Conservation (phyloP, 2,329 filamentous ascomycete genomes). For the Cladosporium halotolerans region DNA sequence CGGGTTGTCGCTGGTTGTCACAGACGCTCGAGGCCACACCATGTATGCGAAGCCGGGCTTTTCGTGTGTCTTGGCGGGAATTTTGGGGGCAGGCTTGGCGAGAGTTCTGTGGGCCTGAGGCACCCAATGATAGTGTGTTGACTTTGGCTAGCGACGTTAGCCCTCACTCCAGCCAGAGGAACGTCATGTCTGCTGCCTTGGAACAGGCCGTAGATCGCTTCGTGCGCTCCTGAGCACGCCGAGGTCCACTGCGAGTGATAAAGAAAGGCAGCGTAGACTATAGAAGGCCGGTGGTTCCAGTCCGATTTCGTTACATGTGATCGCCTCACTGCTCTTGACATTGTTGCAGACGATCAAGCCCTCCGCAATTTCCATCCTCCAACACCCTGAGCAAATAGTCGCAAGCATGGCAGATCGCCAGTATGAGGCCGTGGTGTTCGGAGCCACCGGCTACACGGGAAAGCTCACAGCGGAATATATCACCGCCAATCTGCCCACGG, state of each 20-base stretch:
- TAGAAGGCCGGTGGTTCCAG: no score
- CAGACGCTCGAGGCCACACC: constrained; percentile 5
- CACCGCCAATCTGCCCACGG: constrained; percentile 60
- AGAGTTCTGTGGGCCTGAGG: no score
- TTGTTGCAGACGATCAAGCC: background rate
- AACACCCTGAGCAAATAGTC: background rate
- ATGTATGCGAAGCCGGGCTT: constrained; percentile 3
- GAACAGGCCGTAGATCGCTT: no score
- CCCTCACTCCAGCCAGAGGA: no score
- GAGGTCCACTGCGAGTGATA: no score
- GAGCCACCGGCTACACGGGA: constrained; percentile 78
- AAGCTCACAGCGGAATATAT: constrained; percentile 71
- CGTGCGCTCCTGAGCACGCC: no score
- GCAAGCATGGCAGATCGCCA: constrained; percentile 31
- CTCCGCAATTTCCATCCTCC: background rate
- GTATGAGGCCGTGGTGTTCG: constrained; percentile 62
- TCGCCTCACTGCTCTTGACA: background rate
- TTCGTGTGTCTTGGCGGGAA: constrained; percentile 8
- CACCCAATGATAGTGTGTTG: no score
- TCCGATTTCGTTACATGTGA: background rate
- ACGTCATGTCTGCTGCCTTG: no score
- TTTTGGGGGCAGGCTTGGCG: background rate
- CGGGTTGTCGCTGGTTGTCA: constrained; percentile 9
- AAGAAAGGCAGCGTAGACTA: no score
- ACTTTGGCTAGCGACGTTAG: no score